Evolutionary conservation across 2,329 filamentous ascomycete species (phyloP).

Genomic region (Penicillium sp.): DNA sequence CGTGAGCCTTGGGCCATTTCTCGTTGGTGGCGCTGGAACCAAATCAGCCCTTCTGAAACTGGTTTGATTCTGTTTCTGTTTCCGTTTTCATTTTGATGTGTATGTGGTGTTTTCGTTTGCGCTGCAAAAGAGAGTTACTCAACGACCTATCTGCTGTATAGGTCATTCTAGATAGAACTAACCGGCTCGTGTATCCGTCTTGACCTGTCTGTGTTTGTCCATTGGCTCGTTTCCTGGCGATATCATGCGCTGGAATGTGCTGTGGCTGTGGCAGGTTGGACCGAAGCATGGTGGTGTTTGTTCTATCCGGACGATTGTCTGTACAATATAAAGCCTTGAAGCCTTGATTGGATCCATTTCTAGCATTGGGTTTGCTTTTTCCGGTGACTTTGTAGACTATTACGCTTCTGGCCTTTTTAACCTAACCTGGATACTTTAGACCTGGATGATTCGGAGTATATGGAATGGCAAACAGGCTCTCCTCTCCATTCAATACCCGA

Average conservation of each 20-base stretch:
- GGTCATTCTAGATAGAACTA: constrained; percentile 14
- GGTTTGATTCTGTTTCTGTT: constrained; percentile 16
- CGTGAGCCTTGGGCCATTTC: constrained; percentile 17
- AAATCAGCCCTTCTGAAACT: constrained; percentile 11
- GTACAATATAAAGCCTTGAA: constrained; percentile 6
- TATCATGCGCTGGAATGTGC: constrained; percentile 8
- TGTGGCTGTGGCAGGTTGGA: not conserved
- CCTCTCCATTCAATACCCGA: not conserved
- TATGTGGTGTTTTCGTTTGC: constrained; percentile 18
- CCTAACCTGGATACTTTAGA: not conserved
- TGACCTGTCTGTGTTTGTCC: not conserved
- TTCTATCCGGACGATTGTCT: constrained; percentile 5
- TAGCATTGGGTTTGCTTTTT: not conserved
- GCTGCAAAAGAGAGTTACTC: constrained; percentile 17
- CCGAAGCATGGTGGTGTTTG: not conserved
- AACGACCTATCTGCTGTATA: constrained; percentile 30
- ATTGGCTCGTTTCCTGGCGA: constrained; percentile 3
- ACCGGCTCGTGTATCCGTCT: not conserved
- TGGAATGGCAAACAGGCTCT: not conserved
- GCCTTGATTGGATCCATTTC: constrained; percentile 2
- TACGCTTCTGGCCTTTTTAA: not conserved
- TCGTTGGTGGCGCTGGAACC: constrained; percentile 10
- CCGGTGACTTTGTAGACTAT: not conserved
- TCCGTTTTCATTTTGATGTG: constrained; percentile 19
- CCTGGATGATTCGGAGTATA: too few relatives aligned